Evolutionary conservation across 345 rosid genomes (phyloP).

Genomic region (Citrus australasica): DNA sequence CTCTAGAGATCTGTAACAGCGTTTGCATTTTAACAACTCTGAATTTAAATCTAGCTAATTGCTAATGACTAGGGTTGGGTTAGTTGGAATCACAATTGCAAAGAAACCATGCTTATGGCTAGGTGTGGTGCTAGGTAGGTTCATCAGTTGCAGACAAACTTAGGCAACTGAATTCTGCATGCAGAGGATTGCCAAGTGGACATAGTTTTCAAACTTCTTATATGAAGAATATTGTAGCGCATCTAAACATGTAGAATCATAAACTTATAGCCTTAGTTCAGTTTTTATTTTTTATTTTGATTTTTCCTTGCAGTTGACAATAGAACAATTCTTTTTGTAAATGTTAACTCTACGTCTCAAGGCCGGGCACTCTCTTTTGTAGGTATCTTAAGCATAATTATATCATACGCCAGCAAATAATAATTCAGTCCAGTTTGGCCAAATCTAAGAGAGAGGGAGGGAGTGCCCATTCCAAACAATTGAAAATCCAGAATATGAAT

Average conservation of each 20-base stretch:
- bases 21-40: no score
- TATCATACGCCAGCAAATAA: no score
- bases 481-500: background rate
- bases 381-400: background rate
- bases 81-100: no score
- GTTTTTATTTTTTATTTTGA: background rate
- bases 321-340: background rate
- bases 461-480: background rate
- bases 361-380: background rate
- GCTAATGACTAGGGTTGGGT: no score
- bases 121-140: conserved; percentile 62
- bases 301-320: background rate
- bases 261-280: background rate
- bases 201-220: background rate
- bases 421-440: background rate
- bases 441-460: background rate
- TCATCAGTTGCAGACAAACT: conserved; percentile 55
- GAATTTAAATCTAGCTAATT: no score
- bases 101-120: no score
- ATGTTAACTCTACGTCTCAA: background rate
- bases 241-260: background rate
- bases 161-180: conserved; percentile 52
- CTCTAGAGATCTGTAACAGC: no score
- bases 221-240: background rate
- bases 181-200: background rate